Evolutionary conservation across 768 basidiomycete species (phyloP), one percentile per base, ranked within the genome.

Genomic region (Pholiota molesta): DNA sequence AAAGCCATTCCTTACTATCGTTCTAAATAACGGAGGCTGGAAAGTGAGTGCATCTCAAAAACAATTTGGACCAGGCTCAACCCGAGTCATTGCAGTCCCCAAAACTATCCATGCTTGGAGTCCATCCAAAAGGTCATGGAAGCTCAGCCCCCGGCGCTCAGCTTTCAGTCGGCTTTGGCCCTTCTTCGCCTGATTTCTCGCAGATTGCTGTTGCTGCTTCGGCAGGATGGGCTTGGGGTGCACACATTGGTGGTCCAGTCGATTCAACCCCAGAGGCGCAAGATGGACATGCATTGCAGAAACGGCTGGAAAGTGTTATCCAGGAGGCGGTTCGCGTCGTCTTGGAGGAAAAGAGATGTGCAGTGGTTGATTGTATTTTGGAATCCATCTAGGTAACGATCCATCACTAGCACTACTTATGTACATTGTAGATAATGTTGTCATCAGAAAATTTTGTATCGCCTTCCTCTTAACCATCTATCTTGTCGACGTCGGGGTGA

Each of bases 11-110:
- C 71, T 91, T 28, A 90, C 88, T 0, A 76, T 91, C 63, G 77
- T 91, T 0, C 72, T 92, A 14, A 91, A 91, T 69, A 91, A 91
- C 60, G 88, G 88, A 0, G 88, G 87, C 0, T 88, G 87, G 88
- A 85, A 78, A 66, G 82, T 84, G 60, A 63, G 77, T 69, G 1
- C 14, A n/a, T 55, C 29, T 11, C 23, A 21, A 26, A 5, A 37
- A 29, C 55, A 17, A 7, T 19, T 52, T 13, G 37, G 1, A 44
- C 21, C 14, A 21, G 4, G 16, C n/a, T 16, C 21, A 45, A 44
- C 21, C 47, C 21, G 45, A 2, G 61, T 16, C 23, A 56, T n/a
- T 62, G 19, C 64, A 85, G 81, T 84, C 87, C 0, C 89, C 90
- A 3, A 84, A 80, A 63, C 66, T 83, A 14, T 89, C 88, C 0